Evolutionary conservation across 805 yeast species (phyloP).

Genomic region (Ogataea neopini): DNA sequence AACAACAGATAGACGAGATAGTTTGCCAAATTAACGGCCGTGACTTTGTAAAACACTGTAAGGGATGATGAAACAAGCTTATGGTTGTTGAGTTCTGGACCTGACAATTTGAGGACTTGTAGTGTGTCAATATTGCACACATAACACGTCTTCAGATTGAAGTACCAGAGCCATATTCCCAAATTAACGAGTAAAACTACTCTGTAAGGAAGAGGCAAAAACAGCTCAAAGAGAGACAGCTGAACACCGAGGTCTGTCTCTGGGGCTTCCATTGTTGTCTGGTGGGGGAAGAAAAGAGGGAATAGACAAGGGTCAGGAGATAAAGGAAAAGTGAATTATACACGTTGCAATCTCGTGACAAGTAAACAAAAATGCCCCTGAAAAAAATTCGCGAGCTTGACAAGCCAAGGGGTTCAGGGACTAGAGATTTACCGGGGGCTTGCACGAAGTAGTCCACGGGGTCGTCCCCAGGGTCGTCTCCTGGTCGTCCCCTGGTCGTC

Average conservation of each 20-base stretch:
- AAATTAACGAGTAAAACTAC: conserved; percentile 48
- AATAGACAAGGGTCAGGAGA: neutral
- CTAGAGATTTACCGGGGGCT: too few species aligned
- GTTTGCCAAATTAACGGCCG: conserved; percentile 28
- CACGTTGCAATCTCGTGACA: conserved; percentile 5
- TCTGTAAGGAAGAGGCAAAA: conserved; percentile 52
- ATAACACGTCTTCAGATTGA: conserved; percentile 42
- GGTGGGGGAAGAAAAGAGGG: neutral
- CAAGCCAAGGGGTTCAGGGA: neutral
- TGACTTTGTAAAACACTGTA: conserved; percentile 23
- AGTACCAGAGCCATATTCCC: conserved; percentile 57
- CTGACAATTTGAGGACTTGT: conserved; percentile 39
- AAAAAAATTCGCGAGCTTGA: neutral
- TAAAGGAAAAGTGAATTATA: neutral
- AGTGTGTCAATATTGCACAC: conserved; percentile 45
- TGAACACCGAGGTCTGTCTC: conserved; percentile 1
- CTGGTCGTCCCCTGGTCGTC: too few species aligned
- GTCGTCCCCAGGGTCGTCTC: too few species aligned
- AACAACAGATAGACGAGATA: conserved; percentile 33
- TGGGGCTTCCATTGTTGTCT: conserved; percentile 1
- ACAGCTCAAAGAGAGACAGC: conserved; percentile 30
- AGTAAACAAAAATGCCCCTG: neutral
- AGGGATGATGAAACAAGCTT: conserved; percentile 19
- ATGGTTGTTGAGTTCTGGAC: conserved; percentile 23
- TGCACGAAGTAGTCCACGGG: too few species aligned